phyloP scores from a whole-genome alignment of 2,329 filamentous ascomycete genomes.

The Botrytis medusae region DNA sequence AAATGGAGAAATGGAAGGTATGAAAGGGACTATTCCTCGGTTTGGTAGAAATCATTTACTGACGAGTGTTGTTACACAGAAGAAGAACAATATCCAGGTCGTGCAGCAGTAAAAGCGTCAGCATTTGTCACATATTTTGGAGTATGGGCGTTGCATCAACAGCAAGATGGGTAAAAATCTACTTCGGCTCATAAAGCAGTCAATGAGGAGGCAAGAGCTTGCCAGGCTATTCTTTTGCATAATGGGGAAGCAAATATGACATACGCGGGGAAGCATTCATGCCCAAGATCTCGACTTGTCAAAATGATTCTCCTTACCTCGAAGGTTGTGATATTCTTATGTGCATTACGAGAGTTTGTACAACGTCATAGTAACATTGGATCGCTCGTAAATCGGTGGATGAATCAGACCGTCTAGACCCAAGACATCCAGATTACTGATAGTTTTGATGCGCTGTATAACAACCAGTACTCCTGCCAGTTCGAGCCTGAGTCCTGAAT shows the following conservation, averaged over 20 bases:
- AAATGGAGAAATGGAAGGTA: constrained; percentile 99
- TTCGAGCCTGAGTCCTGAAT: constrained; percentile 15
- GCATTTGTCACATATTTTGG: constrained; percentile 24
- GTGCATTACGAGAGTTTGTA: constrained; percentile 30
- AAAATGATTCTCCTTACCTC: constrained; percentile 15
- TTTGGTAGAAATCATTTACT: constrained; percentile 21
- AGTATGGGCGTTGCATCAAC: constrained; percentile 33
- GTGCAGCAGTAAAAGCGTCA: constrained; percentile 64
- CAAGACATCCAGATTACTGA: constrained; percentile 33
- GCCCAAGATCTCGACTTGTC: constrained; percentile 28
- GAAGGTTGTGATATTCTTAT: constrained; percentile 24
- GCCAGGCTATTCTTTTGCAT: constrained; percentile 17
- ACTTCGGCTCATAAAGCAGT: constrained; percentile 33
- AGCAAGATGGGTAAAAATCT: constrained; percentile 25
- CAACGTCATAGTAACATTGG: constrained; percentile 32
- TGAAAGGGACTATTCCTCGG: constrained; percentile 38
- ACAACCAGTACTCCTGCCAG: constrained; percentile 40
- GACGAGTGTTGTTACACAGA: constrained; percentile 51
- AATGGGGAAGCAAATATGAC: constrained; percentile 31
- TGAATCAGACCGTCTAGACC: constrained; percentile 1
- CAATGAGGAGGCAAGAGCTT: constrained; percentile 23
- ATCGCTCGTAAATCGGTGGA: constrained; percentile 10
- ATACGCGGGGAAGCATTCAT: constrained; percentile 31
- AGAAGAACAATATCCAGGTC: constrained; percentile 86
- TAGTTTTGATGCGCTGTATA: constrained; percentile 52